Percentiles rank a stretch among this genome's conserved stretches.
phyloP scores from a whole-genome alignment of 169 alveolate species.

The Plasmodium vivax region DNA sequence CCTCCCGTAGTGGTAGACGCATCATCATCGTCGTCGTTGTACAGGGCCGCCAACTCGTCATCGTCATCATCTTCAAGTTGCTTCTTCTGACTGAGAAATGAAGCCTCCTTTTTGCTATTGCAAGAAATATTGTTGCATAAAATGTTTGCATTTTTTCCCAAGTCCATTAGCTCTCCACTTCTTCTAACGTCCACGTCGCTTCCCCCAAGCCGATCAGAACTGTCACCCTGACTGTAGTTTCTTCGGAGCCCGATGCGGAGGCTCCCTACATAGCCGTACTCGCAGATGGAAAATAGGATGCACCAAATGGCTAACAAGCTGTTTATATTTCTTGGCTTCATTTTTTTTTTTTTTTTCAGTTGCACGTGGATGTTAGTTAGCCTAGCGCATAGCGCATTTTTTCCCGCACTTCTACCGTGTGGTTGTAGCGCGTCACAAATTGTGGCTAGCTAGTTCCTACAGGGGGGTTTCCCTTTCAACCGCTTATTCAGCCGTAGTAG shows the following conservation, averaged over 20 bases:
- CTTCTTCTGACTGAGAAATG: constrained; percentile 20
- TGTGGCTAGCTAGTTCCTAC: not conserved
- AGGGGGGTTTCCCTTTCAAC: not conserved
- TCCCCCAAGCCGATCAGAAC: not conserved
- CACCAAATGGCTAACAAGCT: not conserved
- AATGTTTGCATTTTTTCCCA: not conserved
- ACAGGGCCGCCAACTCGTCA: not conserved
- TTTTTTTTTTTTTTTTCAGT: not conserved
- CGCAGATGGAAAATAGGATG: constrained; percentile 18
- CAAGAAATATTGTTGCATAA: constrained; percentile 6
- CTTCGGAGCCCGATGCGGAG: not conserved
- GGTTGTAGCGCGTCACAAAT: not conserved
- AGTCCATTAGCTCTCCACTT: constrained; percentile 2
- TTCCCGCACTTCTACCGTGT: not conserved
- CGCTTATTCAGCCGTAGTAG: not conserved
- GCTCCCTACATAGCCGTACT: not conserved
- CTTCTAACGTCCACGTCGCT: not conserved
- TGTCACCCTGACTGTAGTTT: not conserved
- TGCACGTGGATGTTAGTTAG: not conserved
- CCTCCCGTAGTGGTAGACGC: constrained; percentile 70
- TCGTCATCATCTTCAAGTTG: constrained; percentile 7
- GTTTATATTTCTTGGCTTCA: constrained; percentile 46
- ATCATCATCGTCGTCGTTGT: constrained; percentile 9
- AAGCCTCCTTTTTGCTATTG: not conserved
- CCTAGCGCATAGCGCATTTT: not conserved